Conservation (phyloP, 352 stramenopile species). For the Blastocystis sp. region DNA sequence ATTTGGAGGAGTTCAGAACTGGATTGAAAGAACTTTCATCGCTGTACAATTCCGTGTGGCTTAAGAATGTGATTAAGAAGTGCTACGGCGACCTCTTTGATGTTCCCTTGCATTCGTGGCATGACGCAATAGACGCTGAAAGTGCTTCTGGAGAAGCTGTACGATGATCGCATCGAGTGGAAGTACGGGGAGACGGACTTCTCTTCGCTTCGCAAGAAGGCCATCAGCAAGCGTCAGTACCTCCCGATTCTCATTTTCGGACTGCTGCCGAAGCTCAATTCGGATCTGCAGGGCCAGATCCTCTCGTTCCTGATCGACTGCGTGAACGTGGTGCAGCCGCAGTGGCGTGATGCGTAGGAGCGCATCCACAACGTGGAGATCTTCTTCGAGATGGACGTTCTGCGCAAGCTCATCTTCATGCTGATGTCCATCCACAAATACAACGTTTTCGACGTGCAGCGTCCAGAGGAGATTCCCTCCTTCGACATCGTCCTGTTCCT, state of each 20-base stretch:
- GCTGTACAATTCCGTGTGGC: conserved; percentile 64
- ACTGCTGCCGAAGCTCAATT: conserved; percentile 51
- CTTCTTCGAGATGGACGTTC: conserved; percentile 69
- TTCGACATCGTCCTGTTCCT: conserved; percentile 48
- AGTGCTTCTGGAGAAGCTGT: conserved; percentile 67
- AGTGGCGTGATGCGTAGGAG: conserved; percentile 1
- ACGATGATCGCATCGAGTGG: conserved; percentile 65
- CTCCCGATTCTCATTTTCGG: conserved; percentile 65
- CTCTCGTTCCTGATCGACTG: conserved; percentile 61
- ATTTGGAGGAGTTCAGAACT: conserved; percentile 66
- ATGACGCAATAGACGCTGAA: conserved; percentile 48
- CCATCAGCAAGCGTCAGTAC: conserved; percentile 66
- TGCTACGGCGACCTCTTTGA: conserved; percentile 65
- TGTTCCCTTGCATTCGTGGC: neutral
- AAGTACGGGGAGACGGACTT: conserved; percentile 54
- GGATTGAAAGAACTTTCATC: conserved; percentile 66
- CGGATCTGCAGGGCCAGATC: conserved; percentile 38
- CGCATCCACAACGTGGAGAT: conserved; percentile 69
- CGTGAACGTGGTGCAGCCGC: conserved; percentile 17
- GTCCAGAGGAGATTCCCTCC: conserved; percentile 33
- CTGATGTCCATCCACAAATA: conserved; percentile 68
- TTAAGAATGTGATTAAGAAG: conserved; percentile 69
- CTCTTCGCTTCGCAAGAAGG: conserved; percentile 22
- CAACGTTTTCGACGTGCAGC: conserved; percentile 48
- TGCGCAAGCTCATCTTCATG: conserved; percentile 69